Conservation (phyloP, 768 basidiomycete species). For the Calocybe gangraenosa region DNA sequence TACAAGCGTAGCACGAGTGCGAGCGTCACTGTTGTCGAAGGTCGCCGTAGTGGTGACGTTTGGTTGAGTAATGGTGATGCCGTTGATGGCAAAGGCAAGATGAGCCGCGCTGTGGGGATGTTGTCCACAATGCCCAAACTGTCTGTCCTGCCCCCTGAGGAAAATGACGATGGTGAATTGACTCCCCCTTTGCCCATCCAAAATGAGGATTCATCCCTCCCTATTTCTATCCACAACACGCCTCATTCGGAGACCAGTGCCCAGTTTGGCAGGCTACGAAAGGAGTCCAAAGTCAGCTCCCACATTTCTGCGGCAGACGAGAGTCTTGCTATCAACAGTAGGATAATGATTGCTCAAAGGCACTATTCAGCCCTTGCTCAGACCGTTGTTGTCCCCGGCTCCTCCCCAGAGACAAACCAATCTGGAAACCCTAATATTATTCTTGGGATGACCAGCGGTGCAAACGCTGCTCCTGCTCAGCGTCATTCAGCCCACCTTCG, state of each 20-base stretch:
- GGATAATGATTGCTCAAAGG: conserved; percentile 68
- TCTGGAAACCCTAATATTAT: conserved; percentile 27
- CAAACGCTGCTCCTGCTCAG: conserved; percentile 23
- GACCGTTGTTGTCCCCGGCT: conserved; percentile 49
- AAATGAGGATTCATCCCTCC: conserved; percentile 42
- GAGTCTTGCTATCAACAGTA: conserved; percentile 43
- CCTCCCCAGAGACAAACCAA: conserved; percentile 37
- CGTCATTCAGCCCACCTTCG: conserved; percentile 50
- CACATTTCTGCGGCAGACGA: conserved; percentile 50
- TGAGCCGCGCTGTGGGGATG: conserved; percentile 61
- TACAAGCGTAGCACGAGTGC: conserved; percentile 63
- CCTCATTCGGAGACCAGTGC: conserved; percentile 54
- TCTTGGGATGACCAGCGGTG: conserved; percentile 34
- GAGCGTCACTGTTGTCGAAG: conserved; percentile 66
- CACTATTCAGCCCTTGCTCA: conserved; percentile 71
- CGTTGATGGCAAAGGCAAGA: conserved; percentile 57
- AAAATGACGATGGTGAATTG: conserved; percentile 38
- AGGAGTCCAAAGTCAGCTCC: conserved; percentile 54
- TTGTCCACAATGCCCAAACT: conserved; percentile 62
- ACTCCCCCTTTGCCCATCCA: conserved; percentile 64
- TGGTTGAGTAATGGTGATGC: conserved; percentile 76
- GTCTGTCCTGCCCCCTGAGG: conserved; percentile 58
- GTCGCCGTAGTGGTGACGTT: conserved; percentile 67
- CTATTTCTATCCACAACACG: conserved; percentile 40
- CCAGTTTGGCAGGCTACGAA: conserved; percentile 50